Base-by-base conservation (phyloP, 306 rosid species). In the Prinsepia uniflora region DNA sequence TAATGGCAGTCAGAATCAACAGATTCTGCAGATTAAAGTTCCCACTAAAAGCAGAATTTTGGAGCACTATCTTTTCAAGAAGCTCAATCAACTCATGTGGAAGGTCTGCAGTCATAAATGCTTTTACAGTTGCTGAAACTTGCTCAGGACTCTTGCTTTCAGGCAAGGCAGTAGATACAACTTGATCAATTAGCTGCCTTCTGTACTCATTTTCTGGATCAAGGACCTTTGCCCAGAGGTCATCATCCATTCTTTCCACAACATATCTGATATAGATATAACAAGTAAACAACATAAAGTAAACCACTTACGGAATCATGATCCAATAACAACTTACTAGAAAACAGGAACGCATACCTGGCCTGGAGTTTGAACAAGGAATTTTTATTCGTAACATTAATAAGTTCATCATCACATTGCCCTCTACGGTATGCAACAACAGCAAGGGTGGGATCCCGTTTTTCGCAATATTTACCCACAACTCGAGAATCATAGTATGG, bases 81-180 rank as follows among this genome's bases (percentile, higher is more conserved):
- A 95, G 99, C 80, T 95, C 97, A 82, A 95, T 95, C 85, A 95
- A 82, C 79, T 95, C 97, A 36, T 91, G 99, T 63, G 99, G 97
- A 73, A 95, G 85, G 86, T 95, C 99, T 6, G 99, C 99, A 54
- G 99, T 91, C 99, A 95, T 95, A 81, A 95, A 95, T 64, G 99
- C 99, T 88, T 91, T 91, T 61, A 95, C 99, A 78, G 99, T 86
- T 46, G 99, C 97, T 61, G 99, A 95, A 78, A 95, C 99, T 84
- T 95, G 99, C 63, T 95, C 97, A 20, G 99, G 97, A 81, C 96
- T 94, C 80, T 91, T 87, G 97, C 97, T 94, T 85, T 94, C 99
- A 44, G 99, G 96, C 75, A 94, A 84, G 75, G 97, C 97, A 63
- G 97, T 91, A 30, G 99, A 91, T 57, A 94, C 97, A 62, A 94